A percentile compares a stretch with the other conserved stretches of the same genome.
Evolutionary conservation across 164 flowering plant genomes (phyloP).

Genomic region (Dillenia turbinata): DNA sequence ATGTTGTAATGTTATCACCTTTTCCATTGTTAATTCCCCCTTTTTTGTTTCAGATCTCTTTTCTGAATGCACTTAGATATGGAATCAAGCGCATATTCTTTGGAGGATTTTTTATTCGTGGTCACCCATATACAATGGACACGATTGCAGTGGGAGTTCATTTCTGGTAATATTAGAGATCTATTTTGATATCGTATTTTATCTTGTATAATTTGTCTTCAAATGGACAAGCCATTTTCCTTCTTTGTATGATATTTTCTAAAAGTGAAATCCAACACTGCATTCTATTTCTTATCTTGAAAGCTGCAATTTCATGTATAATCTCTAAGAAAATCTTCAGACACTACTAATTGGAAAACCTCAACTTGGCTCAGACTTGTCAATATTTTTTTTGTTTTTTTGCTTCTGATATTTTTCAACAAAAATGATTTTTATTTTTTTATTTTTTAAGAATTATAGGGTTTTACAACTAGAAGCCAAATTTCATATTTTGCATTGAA

Average conservation of each 20-base stretch:
- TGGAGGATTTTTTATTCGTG: conserved; percentile 73
- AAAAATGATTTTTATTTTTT: no score
- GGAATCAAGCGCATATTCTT: conserved; percentile 66
- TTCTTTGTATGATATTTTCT: not conserved
- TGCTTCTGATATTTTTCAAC: no score
- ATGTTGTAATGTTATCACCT: not conserved
- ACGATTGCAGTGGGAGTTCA: conserved; percentile 66
- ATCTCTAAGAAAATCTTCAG: no score
- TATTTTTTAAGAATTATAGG: no score
- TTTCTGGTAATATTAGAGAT: conserved; percentile 43
- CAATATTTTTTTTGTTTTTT: no score
- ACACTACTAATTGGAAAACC: no score
- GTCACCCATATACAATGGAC: conserved; percentile 66
- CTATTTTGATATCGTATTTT: not conserved
- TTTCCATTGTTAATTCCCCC: not conserved
- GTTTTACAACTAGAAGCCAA: no score
- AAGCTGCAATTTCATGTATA: no score
- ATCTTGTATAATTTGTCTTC: not conserved
- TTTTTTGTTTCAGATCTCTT: conserved; percentile 41
- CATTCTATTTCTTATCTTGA: no score
- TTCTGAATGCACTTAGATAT: conserved; percentile 60
- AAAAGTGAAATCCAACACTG: no score
- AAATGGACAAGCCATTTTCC: not conserved
- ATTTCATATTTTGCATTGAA: no score
- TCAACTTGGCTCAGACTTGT: no score